Conservation (phyloP, 2,329 filamentous ascomycete genomes). For the Hansfordia pulvinata region DNA sequence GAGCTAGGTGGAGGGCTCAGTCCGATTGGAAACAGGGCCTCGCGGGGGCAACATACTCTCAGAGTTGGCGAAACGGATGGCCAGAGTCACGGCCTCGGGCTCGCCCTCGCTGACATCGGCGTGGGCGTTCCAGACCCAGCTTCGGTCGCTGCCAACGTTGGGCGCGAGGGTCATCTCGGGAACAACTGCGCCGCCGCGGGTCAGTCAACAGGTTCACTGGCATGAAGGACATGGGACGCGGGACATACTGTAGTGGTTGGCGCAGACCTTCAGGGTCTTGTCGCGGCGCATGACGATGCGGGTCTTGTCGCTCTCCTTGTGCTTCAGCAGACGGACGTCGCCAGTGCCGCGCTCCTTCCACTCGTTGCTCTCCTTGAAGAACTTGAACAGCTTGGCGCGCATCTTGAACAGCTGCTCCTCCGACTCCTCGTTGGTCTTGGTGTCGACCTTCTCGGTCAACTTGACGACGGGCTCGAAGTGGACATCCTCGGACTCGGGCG, state of each 20-base stretch:
- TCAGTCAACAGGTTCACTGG: constrained; percentile 1
- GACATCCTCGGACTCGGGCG: constrained; percentile 79
- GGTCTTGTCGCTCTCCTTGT: constrained; percentile 97
- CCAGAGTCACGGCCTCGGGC: constrained; percentile 88
- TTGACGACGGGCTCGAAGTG: constrained; percentile 96
- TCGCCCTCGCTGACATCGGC: constrained; percentile 98
- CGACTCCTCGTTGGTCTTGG: constrained; percentile 94
- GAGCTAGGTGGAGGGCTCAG: too few relatives aligned
- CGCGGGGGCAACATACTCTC: constrained; percentile 62
- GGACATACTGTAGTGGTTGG: constrained; percentile 92
- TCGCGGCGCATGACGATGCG: constrained; percentile 96
- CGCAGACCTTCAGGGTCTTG: constrained; percentile 99
- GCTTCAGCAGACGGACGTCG: constrained; percentile 91
- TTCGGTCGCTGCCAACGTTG: constrained; percentile 95
- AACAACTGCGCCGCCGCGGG: constrained; percentile 47
- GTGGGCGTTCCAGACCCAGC: constrained; percentile 98
- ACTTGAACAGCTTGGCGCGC: constrained; percentile 99
- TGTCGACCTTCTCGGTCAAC: constrained; percentile 92
- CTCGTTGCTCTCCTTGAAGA: constrained; percentile 79
- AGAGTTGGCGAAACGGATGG: constrained; percentile 93
- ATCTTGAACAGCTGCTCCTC: constrained; percentile 99
- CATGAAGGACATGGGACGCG: neutral
- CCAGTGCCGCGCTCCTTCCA: constrained; percentile 99
- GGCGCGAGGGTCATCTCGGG: constrained; percentile 98
- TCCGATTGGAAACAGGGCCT: too few relatives aligned